Base-by-base conservation (phyloP, 2,329 filamentous ascomycete genomes). In the Talaromyces sp. region DNA sequence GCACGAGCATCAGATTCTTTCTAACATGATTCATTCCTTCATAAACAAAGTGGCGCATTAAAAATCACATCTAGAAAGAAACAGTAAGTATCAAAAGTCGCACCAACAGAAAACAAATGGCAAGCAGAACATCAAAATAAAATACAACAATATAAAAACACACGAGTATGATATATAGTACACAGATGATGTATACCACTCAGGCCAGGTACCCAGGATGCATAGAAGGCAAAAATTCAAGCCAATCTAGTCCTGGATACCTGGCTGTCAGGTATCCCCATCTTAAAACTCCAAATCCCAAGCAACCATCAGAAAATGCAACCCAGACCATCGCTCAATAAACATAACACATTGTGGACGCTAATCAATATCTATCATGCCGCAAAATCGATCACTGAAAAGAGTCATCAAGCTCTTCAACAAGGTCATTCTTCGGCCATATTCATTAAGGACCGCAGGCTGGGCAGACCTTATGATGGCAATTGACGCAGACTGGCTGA, bases 401-500 rank as follows among this genome's bases (percentile, higher is more conserved):
- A 15, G 17, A 31, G 33, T 9, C 17, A 19, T 33, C 28, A 35
- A 31, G 3, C 19, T 9, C n/a, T 48, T 35, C 8, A n/a, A 19
- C 10, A 19, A 11, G 43, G 15, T 4, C 22, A 28, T 17, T 7
- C 8, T 1, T 31, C 17, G 22, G 13, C 22, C 43, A 46, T 33
- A 5, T 17, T 33, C n/a, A 11, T 17, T 46, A 3, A 31, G 28
- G 45, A 25, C 4, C 15, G 2, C 73, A 75, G 13, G 10, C 4
- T 5, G 2, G 0, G 65, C 74, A 76, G 25, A 62, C 64, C 13
- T 39, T 37, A 22, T 76, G 74, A 2, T 65, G 1, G 64, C 74
- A 76, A 0, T 39, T 57, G 2, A 73, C 62, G 53, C 74, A 76
- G 19, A 37, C 45, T 2, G 69, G 65, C 43, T 76, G 70, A 31